phyloP scores from a whole-genome alignment of 129 eudicot species.

The Artemisia annua region DNA sequence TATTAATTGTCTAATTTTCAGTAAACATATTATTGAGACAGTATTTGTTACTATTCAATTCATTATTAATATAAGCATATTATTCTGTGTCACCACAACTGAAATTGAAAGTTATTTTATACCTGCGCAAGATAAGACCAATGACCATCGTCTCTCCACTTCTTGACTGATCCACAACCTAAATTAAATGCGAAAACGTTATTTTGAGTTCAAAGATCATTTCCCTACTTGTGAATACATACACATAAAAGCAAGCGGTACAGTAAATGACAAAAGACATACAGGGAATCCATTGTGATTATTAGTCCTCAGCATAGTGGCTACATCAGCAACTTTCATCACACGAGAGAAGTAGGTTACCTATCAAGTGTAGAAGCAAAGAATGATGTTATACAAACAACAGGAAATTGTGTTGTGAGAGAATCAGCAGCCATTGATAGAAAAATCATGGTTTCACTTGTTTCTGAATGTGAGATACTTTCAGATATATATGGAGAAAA shows the following conservation, averaged over 20 bases:
- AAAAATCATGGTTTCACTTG: neutral
- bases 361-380: slow-evolving; percentile 38
- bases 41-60: neutral
- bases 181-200: slow-evolving; percentile 24
- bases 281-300: slow-evolving; percentile 95
- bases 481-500: slow-evolving; percentile 2
- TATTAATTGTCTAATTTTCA: too few species aligned
- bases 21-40: too few species aligned
- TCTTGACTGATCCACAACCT: slow-evolving; percentile 91
- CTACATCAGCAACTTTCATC: slow-evolving; percentile 76
- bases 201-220: neutral
- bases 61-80: neutral
- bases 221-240: too few species aligned
- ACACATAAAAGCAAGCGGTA: neutral
- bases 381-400: neutral
- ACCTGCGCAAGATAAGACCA: slow-evolving; percentile 92
- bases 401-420: neutral
- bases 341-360: slow-evolving; percentile 78
- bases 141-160: slow-evolving; percentile 90
- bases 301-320: slow-evolving; percentile 62
- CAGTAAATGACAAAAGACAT: slow-evolving; percentile 25
- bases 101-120: slow-evolving; percentile 16
- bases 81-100: slow-evolving; percentile 1
- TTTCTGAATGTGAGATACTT: neutral
- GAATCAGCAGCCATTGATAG: neutral